Percentiles rank a stretch among this genome's conserved stretches.
Conservation (phyloP, 805 yeast species). For the Teunomyces barrocoloradensis region DNA sequence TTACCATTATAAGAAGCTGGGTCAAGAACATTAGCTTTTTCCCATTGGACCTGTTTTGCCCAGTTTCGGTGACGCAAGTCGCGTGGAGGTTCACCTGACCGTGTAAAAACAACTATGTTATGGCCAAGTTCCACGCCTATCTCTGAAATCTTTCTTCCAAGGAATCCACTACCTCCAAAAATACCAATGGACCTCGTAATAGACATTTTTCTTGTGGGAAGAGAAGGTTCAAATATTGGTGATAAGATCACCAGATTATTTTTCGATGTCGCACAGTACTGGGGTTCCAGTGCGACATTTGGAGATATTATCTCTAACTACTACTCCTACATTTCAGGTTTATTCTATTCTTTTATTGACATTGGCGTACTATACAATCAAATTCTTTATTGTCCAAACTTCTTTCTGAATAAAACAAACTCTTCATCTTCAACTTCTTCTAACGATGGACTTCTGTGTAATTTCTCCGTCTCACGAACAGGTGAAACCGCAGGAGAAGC, state of each 20-base stretch:
- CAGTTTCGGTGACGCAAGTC: conserved; percentile 41
- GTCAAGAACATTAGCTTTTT: conserved; percentile 62
- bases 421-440: conserved; percentile 29
- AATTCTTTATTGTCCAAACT: conserved; percentile 21
- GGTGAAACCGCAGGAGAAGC: conserved; percentile 3
- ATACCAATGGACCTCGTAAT: conserved; percentile 47
- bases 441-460: conserved; percentile 27
- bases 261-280: neutral
- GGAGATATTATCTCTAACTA: neutral
- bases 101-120: conserved; percentile 65
- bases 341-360: neutral
- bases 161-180: conserved; percentile 86
- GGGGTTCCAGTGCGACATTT: neutral
- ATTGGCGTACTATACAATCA: too few species aligned
- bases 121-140: conserved; percentile 61
- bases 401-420: conserved; percentile 39
- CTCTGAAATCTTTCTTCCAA: conserved; percentile 69
- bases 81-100: conserved; percentile 51
- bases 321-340: neutral
- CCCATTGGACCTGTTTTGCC: conserved; percentile 64
- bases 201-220: conserved; percentile 3
- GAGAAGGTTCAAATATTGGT: too few species aligned
- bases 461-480: conserved; percentile 3
- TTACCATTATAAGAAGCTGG: conserved; percentile 54
- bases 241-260: neutral